Percentiles rank a stretch among this genome's conserved stretches.
phyloP scores from a whole-genome alignment of 768 basidiomycete genomes.

The Lactifluus pinguis region DNA sequence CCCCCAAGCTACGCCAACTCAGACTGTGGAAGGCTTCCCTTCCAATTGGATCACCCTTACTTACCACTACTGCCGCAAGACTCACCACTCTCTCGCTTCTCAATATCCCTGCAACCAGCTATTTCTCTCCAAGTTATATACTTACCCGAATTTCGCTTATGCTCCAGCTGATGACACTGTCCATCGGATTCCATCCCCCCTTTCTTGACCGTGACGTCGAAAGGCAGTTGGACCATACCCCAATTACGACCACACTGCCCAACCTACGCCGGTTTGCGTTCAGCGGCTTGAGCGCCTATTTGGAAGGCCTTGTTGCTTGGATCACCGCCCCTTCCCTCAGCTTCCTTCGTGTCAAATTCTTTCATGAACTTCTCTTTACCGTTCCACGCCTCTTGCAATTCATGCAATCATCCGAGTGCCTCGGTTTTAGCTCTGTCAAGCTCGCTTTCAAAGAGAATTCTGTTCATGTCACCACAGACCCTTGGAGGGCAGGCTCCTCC shows the following conservation, averaged over 20 bases:
- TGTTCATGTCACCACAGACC: neutral
- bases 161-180: too few species aligned
- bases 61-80: too few species aligned
- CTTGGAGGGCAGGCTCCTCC: too few species aligned
- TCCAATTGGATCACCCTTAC: too few species aligned
- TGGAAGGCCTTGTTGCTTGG: neutral
- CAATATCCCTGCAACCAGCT: too few species aligned
- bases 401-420: neutral
- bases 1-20: too few species aligned
- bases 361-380: neutral
- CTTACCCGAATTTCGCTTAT: too few species aligned
- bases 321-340: neutral
- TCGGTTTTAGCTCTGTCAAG: neutral
- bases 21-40: too few species aligned
- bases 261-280: neutral
- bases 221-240: neutral
- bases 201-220: too few species aligned
- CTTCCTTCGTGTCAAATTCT: neutral
- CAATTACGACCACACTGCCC: neutral
- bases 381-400: neutral
- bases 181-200: too few species aligned
- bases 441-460: neutral
- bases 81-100: too few species aligned
- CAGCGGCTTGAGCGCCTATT: neutral
- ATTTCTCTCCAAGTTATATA: too few species aligned